Evolutionary conservation across 2,329 filamentous ascomycete genomes (phyloP), one percentile per base, ranked within the genome.

Genomic region (Cladosporium sp.): DNA sequence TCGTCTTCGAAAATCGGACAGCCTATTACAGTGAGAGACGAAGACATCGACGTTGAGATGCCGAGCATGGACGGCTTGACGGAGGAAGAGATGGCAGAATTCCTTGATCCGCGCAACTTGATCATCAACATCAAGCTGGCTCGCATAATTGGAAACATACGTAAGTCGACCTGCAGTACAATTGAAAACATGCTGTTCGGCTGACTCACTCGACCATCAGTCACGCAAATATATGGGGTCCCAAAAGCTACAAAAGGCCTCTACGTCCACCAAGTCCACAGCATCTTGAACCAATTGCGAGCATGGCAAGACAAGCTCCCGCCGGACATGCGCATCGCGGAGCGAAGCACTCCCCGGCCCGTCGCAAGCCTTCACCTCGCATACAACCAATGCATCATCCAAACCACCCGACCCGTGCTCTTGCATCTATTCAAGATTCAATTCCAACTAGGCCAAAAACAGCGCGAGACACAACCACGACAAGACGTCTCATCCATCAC

Each of bases 1-100:
- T 66, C 64, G 40, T 57, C 61, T 18, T 63, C 63, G 3, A 69
- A 66, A 50, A 57, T 68, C 17, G 66, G 66, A 8, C 64, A 64
- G 32, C 67, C 66, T 3, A 55, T 63, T 3, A 61, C 60, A 2
- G 61, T 69, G 15, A 54, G 56, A n/a, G 66, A 68, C 34, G 64
- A 65, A 11, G 64, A 66, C 54, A 18, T 78, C 4, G 64, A 72
- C 18, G 70, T 74, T 1, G 70, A 74, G 39, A 57, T 72, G n/a
- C 75, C 74, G 0, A 70, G 70, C 0, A 66, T 68, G 15, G 59
- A 66, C 0, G 57, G 61, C 0, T 24, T 73, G 2, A 63, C 64
- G 3, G 44, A 54, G 8, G 47, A 51, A 9, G 55, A 60, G 18
- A 49, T 42, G 30, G 54, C 50, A 3, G 54, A 68, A 57, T 65